Conservation (phyloP, 345 rosid genomes). For the Melaleuca alternifolia region DNA sequence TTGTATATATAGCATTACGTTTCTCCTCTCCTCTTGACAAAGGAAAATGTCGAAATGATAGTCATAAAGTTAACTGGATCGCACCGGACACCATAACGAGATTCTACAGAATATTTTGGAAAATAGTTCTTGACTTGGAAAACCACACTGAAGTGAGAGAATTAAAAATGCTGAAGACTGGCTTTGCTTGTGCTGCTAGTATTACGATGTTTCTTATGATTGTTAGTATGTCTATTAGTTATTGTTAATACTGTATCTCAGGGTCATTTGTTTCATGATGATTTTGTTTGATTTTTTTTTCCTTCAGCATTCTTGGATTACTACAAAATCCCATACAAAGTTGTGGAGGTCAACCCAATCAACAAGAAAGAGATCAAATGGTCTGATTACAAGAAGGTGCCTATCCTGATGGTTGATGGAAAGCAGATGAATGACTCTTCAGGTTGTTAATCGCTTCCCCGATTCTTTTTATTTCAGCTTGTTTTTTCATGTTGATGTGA, state of each 20-base stretch:
- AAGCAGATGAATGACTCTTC: slow-evolving; percentile 87
- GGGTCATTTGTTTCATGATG: not conserved
- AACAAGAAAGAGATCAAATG: slow-evolving; percentile 89
- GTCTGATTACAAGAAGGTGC: slow-evolving; percentile 96
- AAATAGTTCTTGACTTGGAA: not conserved
- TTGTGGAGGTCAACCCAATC: slow-evolving; percentile 90
- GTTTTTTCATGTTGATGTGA: not conserved
- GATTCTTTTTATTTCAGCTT: not conserved
- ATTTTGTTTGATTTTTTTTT: not conserved
- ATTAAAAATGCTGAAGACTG: not conserved
- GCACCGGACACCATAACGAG: not conserved
- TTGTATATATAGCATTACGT: not conserved
- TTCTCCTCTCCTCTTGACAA: not conserved
- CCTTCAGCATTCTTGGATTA: slow-evolving; percentile 82
- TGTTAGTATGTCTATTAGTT: not conserved
- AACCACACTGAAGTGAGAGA: not conserved
- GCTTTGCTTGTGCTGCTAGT: not conserved
- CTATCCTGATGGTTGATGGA: slow-evolving; percentile 68
- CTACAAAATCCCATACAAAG: slow-evolving; percentile 70
- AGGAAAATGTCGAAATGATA: not conserved
- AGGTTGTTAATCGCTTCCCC: slow-evolving; percentile 28
- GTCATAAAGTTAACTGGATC: not conserved
- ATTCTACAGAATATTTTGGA: not conserved
- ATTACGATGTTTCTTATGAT: not conserved
- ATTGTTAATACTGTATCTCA: not conserved